These are phyloP conservation scores for Jimgerdemannia lactiflua DNA, from an alignment of 192 early-diverging fungal genomes.

Conservation along the genomic window DNA sequence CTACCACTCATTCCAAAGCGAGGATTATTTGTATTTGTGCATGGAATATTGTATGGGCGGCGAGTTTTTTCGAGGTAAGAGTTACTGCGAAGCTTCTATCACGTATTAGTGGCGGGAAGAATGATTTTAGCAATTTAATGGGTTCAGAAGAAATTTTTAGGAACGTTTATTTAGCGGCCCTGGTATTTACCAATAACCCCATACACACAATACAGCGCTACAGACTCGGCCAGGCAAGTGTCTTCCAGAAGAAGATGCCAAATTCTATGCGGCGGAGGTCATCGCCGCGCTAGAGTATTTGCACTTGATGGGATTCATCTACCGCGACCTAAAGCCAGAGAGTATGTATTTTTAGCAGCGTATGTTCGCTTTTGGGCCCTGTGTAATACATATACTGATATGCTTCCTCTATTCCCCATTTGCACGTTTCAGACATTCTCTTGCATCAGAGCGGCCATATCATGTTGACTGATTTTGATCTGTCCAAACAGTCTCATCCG, in stretches of 20 bases:
- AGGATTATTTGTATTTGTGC: slow-evolving; percentile 80
- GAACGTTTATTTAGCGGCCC: neutral
- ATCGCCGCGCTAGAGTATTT: slow-evolving; percentile 93
- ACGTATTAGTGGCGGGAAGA: neutral
- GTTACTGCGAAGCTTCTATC: neutral
- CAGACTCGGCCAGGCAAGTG: slow-evolving; percentile 89
- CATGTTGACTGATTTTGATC: slow-evolving; percentile 98
- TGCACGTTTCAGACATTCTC: slow-evolving; percentile 63
- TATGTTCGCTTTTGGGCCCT: neutral
- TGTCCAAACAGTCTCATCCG: slow-evolving; percentile 90
- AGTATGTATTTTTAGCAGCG: slow-evolving; percentile 50
- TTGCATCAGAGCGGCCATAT: slow-evolving; percentile 96
- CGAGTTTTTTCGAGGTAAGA: slow-evolving; percentile 79
- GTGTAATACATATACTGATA: neutral
- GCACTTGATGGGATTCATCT: slow-evolving; percentile 96
- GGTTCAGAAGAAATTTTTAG: neutral
- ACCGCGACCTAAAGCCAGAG: slow-evolving; percentile 98
- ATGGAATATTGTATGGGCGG: slow-evolving; percentile 92
- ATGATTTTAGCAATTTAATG: neutral
- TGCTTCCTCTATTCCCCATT: slow-evolving; percentile 3
- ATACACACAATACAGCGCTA: slow-evolving; percentile 45
- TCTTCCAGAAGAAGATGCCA: slow-evolving; percentile 84
- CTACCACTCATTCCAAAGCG: slow-evolving; percentile 87
- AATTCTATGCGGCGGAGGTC: slow-evolving; percentile 98
- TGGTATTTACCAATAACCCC: no score